Conservation (phyloP, 768 basidiomycete genomes). For the Pulveroboletus sp. region DNA sequence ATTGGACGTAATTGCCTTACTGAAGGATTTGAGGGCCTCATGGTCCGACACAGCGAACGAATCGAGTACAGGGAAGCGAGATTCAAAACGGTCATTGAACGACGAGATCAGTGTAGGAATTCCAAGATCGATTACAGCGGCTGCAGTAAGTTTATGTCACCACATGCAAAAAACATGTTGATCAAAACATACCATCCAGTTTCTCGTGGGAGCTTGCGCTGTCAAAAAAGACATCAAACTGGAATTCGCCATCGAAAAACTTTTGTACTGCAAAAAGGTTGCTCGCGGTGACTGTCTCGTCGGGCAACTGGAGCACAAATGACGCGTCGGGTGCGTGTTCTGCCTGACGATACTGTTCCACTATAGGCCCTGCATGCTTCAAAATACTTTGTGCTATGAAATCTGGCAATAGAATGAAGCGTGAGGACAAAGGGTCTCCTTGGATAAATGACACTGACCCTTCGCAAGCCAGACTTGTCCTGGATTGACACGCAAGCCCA, state of each 20-base stretch:
- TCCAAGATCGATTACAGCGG: conserved; percentile 59
- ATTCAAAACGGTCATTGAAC: conserved; percentile 65
- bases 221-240: conserved; percentile 88
- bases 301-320: conserved; percentile 69
- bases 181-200: conserved; percentile 52
- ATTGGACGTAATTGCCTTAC: conserved; percentile 86
- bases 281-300: conserved; percentile 66
- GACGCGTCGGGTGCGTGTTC: conserved; percentile 71
- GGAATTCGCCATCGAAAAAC: conserved; percentile 76
- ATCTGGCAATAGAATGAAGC: conserved; percentile 40
- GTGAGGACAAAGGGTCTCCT: not conserved
- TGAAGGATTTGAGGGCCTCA: conserved; percentile 61
- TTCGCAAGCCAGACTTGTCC: conserved; percentile 83
- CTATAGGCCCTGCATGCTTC: conserved; percentile 49
- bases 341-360: conserved; percentile 47
- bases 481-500: conserved; percentile 56
- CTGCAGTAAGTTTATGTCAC: conserved; percentile 35
- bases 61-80: conserved; percentile 63
- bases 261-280: conserved; percentile 90
- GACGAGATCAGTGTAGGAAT: conserved; percentile 59
- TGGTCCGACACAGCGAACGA: conserved; percentile 47
- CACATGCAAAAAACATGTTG: not conserved
- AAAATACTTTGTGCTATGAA: conserved; percentile 58
- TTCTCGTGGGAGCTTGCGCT: conserved; percentile 62
- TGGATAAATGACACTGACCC: conserved; percentile 40